Base-by-base conservation (phyloP, 2,329 filamentous ascomycete species). In the Alternaria sp. region DNA sequence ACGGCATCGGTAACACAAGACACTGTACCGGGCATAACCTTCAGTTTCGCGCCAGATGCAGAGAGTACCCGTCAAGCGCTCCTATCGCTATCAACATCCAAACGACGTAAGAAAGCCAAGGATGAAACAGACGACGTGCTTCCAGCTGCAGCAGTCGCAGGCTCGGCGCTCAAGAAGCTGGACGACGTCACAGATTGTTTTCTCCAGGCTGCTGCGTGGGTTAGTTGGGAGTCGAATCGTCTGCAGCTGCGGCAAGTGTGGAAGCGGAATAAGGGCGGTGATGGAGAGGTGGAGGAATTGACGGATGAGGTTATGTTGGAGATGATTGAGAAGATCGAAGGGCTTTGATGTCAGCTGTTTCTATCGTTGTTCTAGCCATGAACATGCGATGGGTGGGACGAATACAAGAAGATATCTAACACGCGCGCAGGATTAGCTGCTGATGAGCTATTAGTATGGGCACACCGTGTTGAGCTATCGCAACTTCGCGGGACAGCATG, bases 141-240 rank as follows among this genome's bases (percentile, higher is more conserved):
- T 9, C 46, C 23, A 1, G 28, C 30, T 6, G n/a, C 23, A 21
- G 58, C 30, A 50, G 45, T 59, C 15, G 30, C 57, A 4, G 64
- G 55, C 1, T 9, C 45, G 7, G 66, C 73, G 23, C 66, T 69
- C 51, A 75, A 65, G 63, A 96, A 96, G 79, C 78, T 95, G 57
- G 93, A 96, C 78, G 93, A 96, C 81, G 80, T 96, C 54, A 91
- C 92, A 0, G 93, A 96, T 81, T 92, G 90, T 75, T 81, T 96
- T 25, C 77, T 96, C 58, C 93, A 96, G 78, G 93, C 89, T 3
- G 84, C 93, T 62, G 89, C 92, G 3, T 95, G 91, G 89, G 79
- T 93, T 41, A 85, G 89, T 64, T 96, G 93, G 93, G 88, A 93
- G 74, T 81, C 84, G 69, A 91, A 91, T 69, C 64, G 79, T 20